These are phyloP conservation scores for Candida coleopterorum DNA, from an alignment of 805 yeast genomes.

Conservation along the genomic window DNA sequence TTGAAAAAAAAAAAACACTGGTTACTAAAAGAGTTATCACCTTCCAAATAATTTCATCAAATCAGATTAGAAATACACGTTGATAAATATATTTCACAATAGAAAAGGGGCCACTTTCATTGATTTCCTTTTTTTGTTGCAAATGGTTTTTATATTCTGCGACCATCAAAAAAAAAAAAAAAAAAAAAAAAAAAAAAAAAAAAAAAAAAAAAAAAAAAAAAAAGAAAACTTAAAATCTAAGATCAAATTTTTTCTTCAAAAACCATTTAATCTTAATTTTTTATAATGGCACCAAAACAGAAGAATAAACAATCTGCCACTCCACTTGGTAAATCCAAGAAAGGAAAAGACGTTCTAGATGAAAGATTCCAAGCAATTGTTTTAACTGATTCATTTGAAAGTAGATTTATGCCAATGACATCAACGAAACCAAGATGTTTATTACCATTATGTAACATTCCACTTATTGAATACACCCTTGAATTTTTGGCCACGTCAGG, in stretches of 20 bases:
- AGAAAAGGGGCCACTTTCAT: too few species aligned
- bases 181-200: too few species aligned
- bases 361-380: conserved; percentile 90
- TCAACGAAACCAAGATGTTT: conserved; percentile 84
- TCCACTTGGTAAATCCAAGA: conserved; percentile 40
- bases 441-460: conserved; percentile 87
- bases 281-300: conserved; percentile 8
- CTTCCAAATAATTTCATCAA: too few species aligned
- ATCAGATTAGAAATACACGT: too few species aligned
- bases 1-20: too few species aligned
- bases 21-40: too few species aligned
- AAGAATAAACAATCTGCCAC: conserved; percentile 6
- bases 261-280: not conserved
- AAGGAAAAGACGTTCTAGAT: conserved; percentile 57
- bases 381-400: conserved; percentile 87
- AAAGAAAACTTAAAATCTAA: not conserved
- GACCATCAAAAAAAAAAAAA: too few species aligned
- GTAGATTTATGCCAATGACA: conserved; percentile 90
- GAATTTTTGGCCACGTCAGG: conserved; percentile 91
- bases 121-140: too few species aligned
- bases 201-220: too few species aligned
- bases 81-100: too few species aligned
- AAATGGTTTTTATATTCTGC: too few species aligned
- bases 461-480: conserved; percentile 88
- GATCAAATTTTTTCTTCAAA: not conserved